Evolutionary conservation across 78 protist species (phyloP), one percentile per base, ranked within the genome.

Genomic region (Protostelium mycophagum): DNA sequence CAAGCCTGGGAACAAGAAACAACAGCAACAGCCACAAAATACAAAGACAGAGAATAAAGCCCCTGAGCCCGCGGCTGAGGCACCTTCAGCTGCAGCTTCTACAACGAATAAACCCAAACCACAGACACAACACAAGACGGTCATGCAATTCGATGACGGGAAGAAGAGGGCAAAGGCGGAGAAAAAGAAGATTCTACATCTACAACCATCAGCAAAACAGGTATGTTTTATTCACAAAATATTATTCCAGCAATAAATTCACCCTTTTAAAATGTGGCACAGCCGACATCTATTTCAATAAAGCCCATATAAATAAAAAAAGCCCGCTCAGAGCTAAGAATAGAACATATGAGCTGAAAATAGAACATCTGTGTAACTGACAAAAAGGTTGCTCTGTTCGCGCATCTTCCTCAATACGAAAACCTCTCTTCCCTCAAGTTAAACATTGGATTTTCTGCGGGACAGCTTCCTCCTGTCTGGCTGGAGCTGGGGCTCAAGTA

Each of bases 351-450:
- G n/a, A n/a, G n/a, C n/a, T n/a, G n/a, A n/a, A n/a, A n/a, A n/a
- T n/a, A n/a, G n/a, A n/a, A n/a, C n/a, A n/a, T n/a, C n/a, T n/a
- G n/a, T n/a, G n/a, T n/a, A n/a, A n/a, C n/a, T n/a, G n/a, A n/a
- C n/a, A n/a, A n/a, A 88, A 73, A 93, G 73, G 96, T 96, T 39
- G 89, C 94, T 38, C 38, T 95, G 87, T 96, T 96, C 90, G 85
- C 95, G 16, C 98, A 96, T 86, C 93, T 96, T 34, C 97, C 95
- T 29, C 97, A 95, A 63, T 95, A 92, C 87, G 97, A 96, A 86
- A 36, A 37, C 0, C 36, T 88, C 36, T 37, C 90, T 35, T 51
- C 93, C 16, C 73, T 51, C 31, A 51, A 51, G 73, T 16, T 51
- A 16, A 16, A 16, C 73, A 51, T 51, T 16, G 73, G 73, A 51